phyloP scores from a whole-genome alignment of 1,284 basidiomycete genomes.

The Trichosporon sp. region DNA sequence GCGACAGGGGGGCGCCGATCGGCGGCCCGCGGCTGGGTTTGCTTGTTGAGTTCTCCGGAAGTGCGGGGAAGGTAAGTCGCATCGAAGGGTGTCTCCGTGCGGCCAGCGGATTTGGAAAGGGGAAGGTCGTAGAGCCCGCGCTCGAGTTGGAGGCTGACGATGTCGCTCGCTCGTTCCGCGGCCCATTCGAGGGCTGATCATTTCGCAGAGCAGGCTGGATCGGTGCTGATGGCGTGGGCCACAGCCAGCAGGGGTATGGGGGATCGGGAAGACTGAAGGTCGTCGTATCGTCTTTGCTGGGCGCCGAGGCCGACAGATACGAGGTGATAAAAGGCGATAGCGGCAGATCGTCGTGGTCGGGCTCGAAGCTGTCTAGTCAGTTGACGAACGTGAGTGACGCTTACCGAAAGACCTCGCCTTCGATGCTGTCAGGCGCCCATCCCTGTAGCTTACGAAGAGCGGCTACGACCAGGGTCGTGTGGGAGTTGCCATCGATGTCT shows the following conservation, averaged over 20 bases:
- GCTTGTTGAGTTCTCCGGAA: not conserved
- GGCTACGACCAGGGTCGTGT: conserved; percentile 42
- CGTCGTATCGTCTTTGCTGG: conserved; percentile 21
- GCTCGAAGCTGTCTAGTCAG: conserved; percentile 33
- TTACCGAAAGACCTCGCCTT: conserved; percentile 41
- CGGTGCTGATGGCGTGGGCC: conserved; percentile 24
- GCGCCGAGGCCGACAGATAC: conserved; percentile 26
- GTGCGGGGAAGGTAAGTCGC: conserved; percentile 34
- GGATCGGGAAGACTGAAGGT: conserved; percentile 32
- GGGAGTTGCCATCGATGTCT: conserved; percentile 43
- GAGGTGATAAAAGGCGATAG: conserved; percentile 37
- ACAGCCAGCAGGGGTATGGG: conserved; percentile 45
- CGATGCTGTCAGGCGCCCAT: conserved; percentile 41
- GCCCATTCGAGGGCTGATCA: not conserved
- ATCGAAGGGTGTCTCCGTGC: conserved; percentile 41
- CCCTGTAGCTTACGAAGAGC: conserved; percentile 45
- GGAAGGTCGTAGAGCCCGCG: conserved; percentile 14
- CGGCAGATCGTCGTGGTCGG: conserved; percentile 43
- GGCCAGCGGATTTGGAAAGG: conserved; percentile 41
- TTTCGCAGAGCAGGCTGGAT: not conserved
- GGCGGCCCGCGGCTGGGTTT: not conserved
- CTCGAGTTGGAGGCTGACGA: conserved; percentile 12
- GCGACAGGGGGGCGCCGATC: not conserved
- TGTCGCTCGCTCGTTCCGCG: conserved; percentile 10
- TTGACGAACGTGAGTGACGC: conserved; percentile 7